Percentiles rank a stretch among this genome's conserved stretches.
Evolutionary conservation across 129 eudicot genomes (phyloP).

Genomic region (Artemisia argyi): DNA sequence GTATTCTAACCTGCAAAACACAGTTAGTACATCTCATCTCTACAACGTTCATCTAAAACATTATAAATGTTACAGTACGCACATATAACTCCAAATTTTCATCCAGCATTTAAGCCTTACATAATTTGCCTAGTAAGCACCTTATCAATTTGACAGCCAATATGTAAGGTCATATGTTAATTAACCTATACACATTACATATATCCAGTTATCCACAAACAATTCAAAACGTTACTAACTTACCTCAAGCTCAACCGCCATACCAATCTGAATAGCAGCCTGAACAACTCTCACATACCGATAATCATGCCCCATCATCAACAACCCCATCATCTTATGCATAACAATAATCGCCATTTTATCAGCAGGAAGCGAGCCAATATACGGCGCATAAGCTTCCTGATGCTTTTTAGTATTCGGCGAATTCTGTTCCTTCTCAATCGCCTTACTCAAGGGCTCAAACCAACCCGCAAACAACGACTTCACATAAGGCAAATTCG

Average conservation of each 20-base stretch:
- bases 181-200: not conserved
- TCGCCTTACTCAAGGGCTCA: conserved; percentile 82
- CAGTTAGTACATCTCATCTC: conserved; percentile 28
- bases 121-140: not conserved
- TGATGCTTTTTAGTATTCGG: conserved; percentile 42
- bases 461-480: conserved; percentile 90
- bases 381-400: conserved; percentile 57
- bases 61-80: not conserved
- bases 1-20: conserved; percentile 75
- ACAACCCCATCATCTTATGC: conserved; percentile 91
- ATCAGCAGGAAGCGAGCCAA: conserved; percentile 78
- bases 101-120: not conserved
- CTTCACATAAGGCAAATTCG: conserved; percentile 82
- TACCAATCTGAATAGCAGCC: conserved; percentile 84
- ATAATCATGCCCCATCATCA: conserved; percentile 72
- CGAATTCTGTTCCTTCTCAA: conserved; percentile 60
- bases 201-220: too few relatives aligned
- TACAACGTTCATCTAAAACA: not conserved
- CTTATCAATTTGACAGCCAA: too few relatives aligned
- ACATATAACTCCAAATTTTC: not conserved
- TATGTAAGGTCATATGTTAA: not conserved
- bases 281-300: conserved; percentile 69
- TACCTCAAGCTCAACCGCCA: conserved; percentile 92
- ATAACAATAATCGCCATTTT: conserved; percentile 91
- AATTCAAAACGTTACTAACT: conserved; percentile 24